These are phyloP conservation scores for Lasiosphaeriaceae sp. DNA, from an alignment of 495 filamentous ascomycete genomes.

Conservation along the genomic window DNA sequence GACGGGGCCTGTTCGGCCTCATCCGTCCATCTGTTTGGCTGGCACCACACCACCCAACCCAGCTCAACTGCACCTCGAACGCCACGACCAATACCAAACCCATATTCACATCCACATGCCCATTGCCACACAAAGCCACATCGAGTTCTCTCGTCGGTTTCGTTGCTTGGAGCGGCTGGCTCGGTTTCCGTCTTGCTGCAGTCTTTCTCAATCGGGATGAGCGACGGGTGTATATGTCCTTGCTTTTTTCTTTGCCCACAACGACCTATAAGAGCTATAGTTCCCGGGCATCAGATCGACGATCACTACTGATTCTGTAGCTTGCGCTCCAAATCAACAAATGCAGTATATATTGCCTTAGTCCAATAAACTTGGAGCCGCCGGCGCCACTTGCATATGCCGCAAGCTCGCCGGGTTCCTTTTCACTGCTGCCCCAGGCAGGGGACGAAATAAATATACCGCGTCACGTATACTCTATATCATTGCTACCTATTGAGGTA, in stretches of 20 bases:
- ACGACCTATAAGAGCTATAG: no score
- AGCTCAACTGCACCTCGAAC: no score
- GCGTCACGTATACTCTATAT: neutral
- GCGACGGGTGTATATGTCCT: neutral
- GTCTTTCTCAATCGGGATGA: neutral
- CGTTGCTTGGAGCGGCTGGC: neutral
- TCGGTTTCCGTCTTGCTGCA: neutral
- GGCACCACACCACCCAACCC: no score
- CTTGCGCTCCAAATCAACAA: no score
- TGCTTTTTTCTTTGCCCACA: neutral
- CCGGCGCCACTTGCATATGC: no score
- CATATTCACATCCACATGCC: neutral
- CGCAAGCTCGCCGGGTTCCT: neutral
- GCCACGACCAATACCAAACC: neutral
- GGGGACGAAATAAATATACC: neutral
- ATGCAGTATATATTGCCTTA: no score
- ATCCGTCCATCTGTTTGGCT: no score
- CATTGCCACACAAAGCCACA: neutral
- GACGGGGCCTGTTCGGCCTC: no score
- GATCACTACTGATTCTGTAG: no score
- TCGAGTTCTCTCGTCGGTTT: neutral
- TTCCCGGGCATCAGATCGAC: no score
- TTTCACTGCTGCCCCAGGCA: neutral
- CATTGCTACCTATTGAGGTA: no score
- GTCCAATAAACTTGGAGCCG: no score